Evolutionary conservation across 176 grass and related monocot species (phyloP).

Genomic region (Miscanthus lutarioriparius): DNA sequence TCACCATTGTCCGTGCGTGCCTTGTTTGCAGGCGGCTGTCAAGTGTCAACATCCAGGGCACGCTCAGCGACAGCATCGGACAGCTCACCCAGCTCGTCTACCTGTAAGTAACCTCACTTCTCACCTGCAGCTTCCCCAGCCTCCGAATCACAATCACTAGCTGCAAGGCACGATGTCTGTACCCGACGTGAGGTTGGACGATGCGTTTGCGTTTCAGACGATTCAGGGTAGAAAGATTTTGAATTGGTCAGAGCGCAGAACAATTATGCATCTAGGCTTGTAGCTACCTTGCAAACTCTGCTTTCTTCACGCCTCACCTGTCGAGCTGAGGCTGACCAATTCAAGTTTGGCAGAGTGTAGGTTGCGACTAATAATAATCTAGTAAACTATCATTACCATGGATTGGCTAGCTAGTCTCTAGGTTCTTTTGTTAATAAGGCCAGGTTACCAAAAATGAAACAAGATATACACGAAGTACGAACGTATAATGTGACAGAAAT

Average conservation of each 20-base stretch:
- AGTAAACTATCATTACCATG: background rate
- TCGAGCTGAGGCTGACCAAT: background rate
- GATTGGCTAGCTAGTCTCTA: background rate
- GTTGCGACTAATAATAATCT: background rate
- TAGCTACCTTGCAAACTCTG: conserved; percentile 14
- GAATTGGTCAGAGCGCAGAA: conserved; percentile 3
- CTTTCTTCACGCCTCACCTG: background rate
- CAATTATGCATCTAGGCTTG: conserved; percentile 12
- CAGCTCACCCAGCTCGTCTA: conserved; percentile 40
- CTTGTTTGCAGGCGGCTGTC: conserved; percentile 38
- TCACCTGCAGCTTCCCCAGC: too few relatives aligned
- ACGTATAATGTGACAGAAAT: background rate
- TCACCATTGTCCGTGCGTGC: background rate
- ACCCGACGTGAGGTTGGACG: background rate
- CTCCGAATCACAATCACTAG: background rate
- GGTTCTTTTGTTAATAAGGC: background rate
- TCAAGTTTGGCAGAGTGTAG: conserved; percentile 2
- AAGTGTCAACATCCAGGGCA: conserved; percentile 47
- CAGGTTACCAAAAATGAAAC: background rate
- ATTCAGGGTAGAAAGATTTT: background rate
- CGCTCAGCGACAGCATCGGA: conserved; percentile 39
- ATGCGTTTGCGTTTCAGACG: background rate
- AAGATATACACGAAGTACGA: background rate
- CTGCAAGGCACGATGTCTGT: background rate
- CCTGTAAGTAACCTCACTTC: conserved; percentile 50